Percentiles rank a stretch among this genome's conserved stretches.
Conservation (phyloP, 1,139 yeast species). For the Nakaseomyces glabratus region DNA sequence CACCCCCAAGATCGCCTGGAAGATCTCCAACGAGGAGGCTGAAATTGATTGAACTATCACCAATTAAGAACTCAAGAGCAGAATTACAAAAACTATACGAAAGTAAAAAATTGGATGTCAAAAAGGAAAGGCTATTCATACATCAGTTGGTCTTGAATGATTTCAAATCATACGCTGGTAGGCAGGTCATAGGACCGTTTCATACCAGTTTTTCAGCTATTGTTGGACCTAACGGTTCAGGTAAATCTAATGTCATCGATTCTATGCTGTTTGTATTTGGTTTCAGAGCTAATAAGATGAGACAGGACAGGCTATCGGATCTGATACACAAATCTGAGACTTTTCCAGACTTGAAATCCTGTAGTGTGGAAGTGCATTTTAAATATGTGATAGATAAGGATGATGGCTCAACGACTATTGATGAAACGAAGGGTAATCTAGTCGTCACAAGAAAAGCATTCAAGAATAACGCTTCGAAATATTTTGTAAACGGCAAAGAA, state of each 20-base stretch:
- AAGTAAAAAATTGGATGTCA: conserved; percentile 20
- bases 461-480: conserved; percentile 68
- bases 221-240: conserved; percentile 99
- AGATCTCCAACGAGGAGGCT: conserved; percentile 33
- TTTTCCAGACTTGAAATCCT: conserved; percentile 56
- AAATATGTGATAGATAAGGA: conserved; percentile 61
- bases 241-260: conserved; percentile 95
- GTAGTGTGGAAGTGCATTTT: conserved; percentile 93
- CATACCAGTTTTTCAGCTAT: conserved; percentile 91
- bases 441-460: conserved; percentile 74
- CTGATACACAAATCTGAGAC: conserved; percentile 81
- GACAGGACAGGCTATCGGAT: conserved; percentile 87
- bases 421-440: conserved; percentile 37
- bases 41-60: conserved; percentile 35
- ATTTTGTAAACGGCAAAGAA: conserved; percentile 59
- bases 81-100: conserved; percentile 28
- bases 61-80: conserved; percentile 30
- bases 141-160: conserved; percentile 64
- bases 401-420: conserved; percentile 36
- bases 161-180: conserved; percentile 93
- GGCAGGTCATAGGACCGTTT: conserved; percentile 92
- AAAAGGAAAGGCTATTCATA: conserved; percentile 53
- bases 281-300: conserved; percentile 91
- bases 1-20: conserved; percentile 33
- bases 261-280: conserved; percentile 95